Evolutionary conservation across 768 basidiomycete species (phyloP), one percentile per base, ranked within the genome.

Genomic region (Kondoa malvinella): DNA sequence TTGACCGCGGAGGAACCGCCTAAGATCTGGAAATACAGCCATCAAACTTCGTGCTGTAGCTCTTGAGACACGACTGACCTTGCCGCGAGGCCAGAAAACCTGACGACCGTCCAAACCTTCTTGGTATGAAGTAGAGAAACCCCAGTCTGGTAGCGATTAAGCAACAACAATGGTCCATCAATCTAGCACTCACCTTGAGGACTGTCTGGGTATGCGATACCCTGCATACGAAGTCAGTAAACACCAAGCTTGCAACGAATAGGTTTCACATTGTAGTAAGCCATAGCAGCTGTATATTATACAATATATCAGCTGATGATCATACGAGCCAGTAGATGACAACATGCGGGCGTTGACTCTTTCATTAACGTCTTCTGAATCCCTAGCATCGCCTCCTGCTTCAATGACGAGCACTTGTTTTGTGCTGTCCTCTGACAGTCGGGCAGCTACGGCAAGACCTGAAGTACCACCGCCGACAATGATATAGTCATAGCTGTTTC

Each of bases 361-460:
- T 34, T 73, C 69, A n/a, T n/a, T n/a, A 26, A 61, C n/a, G 57
- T 71, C 74, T 0, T 64, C 72, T 34, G 59, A 50, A 0, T 71
- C 70, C n/a, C n/a, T n/a, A n/a, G n/a, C n/a, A 21, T 67, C 67
- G 30, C 58, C 63, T 15, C 77, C 77, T 0, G 76, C 77, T 67
- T 78, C 77, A 64, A 78, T 74, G 40, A 74, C 73, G 12, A 69
- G 70, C 14, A 75, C 70, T 26, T 59, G 32, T n/a, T 69, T 32
- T 0, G 66, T 65, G 25, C 66, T 58, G 64, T 74, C 71, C 60
- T 73, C 76, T 1, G 76, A 56, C 12, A 77, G 66, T 17, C 77
- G 73, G 21, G 71, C 73, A 17, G 77, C 77, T 27, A 77, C 67
- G 8, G 74, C 76, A 34, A 78, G 71, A 14, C 77, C 77, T 12